These are phyloP conservation scores for Diaporthe batatas DNA, from an alignment of 2,329 filamentous ascomycete genomes.

Conservation along the genomic window DNA sequence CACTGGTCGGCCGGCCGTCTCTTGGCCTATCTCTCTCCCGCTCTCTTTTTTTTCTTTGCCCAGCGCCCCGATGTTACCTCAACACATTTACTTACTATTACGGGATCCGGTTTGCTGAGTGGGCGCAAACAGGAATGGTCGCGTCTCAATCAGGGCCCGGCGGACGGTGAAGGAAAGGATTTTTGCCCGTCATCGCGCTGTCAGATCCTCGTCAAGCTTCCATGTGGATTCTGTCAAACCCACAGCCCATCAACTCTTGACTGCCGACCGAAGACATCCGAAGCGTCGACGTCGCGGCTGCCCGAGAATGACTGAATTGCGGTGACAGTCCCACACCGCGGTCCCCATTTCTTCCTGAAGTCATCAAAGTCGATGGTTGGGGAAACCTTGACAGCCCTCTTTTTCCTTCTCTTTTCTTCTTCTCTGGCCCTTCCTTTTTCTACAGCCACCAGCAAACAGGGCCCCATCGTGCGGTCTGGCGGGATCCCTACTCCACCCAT, in stretches of 20 bases:
- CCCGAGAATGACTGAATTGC: constrained; percentile 9
- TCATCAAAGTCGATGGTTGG: constrained; percentile 35
- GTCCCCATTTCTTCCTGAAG: constrained; percentile 13
- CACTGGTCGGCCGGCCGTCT: constrained; percentile 24
- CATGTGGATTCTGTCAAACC: constrained; percentile 20
- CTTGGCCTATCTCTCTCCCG: neutral
- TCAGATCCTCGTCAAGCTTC: constrained; percentile 27
- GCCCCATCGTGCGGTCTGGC: constrained; percentile 34
- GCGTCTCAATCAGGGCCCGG: constrained; percentile 17
- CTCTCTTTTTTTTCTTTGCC: constrained; percentile 10
- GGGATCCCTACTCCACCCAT: constrained; percentile 38
- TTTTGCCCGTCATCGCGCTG: constrained; percentile 18
- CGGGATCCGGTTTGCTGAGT: constrained; percentile 9
- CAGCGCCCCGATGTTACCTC: constrained; percentile 29
- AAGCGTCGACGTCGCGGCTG: constrained; percentile 15
- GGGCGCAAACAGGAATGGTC: constrained; percentile 24
- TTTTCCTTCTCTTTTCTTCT: neutral
- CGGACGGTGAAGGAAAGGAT: constrained; percentile 16
- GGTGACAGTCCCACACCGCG: constrained; percentile 25
- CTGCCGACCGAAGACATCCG: constrained; percentile 10
- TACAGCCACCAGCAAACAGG: constrained; percentile 12
- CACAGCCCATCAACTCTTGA: constrained; percentile 13
- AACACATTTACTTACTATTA: constrained; percentile 31
- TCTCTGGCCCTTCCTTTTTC: neutral
- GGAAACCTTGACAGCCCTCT: constrained; percentile 37